phyloP scores from a whole-genome alignment of 2,329 filamentous ascomycete genomes.

The Diaporthe sp. region DNA sequence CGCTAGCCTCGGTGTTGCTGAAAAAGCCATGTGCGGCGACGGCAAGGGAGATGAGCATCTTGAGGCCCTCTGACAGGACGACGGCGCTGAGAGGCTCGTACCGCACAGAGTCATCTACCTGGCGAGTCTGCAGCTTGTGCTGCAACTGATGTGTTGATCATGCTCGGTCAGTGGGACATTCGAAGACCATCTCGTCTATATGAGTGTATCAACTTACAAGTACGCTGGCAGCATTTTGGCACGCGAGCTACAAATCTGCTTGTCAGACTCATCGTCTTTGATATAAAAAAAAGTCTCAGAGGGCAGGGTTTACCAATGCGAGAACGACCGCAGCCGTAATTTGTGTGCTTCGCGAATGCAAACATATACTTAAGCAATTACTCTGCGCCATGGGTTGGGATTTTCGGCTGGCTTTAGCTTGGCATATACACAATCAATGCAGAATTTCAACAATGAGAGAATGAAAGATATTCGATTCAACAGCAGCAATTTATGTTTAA shows the following conservation, averaged over 20 bases:
- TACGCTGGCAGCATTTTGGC: constrained; percentile 4
- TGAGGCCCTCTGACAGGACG: constrained; percentile 4
- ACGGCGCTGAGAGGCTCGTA: constrained; percentile 7
- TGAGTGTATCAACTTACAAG: neutral
- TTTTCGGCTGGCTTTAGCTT: neutral
- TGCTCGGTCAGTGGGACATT: neutral
- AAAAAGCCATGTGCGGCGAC: constrained; percentile 1
- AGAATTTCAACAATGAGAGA: no score
- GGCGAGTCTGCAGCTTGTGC: constrained; percentile 6
- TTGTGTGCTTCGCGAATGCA: neutral
- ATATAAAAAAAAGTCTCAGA: neutral
- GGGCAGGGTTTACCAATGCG: neutral
- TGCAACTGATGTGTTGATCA: neutral
- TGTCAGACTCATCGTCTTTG: neutral
- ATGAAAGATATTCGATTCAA: neutral
- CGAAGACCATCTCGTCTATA: neutral
- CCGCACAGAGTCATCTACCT: neutral
- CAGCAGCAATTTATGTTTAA: neutral
- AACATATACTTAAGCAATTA: no score
- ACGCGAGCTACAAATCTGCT: neutral
- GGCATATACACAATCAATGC: neutral
- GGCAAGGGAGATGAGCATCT: neutral
- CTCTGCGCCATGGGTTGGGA: neutral
- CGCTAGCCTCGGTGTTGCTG: neutral
- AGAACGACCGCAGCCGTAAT: constrained; percentile 7